Evolutionary conservation across 805 yeast genomes (phyloP), one percentile per base, ranked within the genome.

Genomic region (Clavispora phyllophila): DNA sequence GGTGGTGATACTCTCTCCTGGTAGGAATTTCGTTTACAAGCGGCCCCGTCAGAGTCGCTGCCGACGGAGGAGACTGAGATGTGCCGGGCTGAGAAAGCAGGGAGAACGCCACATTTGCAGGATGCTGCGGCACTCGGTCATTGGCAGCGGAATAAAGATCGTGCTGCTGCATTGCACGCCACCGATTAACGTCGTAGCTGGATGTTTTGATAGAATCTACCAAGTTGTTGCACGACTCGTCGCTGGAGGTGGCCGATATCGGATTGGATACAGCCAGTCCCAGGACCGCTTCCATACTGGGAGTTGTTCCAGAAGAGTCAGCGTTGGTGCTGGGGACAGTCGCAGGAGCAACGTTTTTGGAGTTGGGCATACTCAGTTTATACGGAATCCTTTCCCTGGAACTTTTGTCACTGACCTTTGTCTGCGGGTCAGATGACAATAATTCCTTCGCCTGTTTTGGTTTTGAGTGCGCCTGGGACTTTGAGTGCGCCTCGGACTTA

Each of bases 151-250:
- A 15, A 29, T 29, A 29, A 12, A 5, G 7, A 4, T 23, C 27
- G 18, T 29, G 34, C 8, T 43, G 48, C 34, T 47, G 55, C 17
- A 35, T 36, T 2, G 57, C 53, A n/a, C 46, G 46, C 53, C 53
- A 50, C 5, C 56, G 39, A 20, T 53, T 45, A 31, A 50, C 25
- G 15, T 51, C 56, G 33, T 49, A 47, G 28, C 45, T 47, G 13
- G 44, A 43, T 4, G 31, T 36, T 22, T 42, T 45, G 9, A 43
- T 43, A 6, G 35, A 17, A 4, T 29, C 35, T 20, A 18, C 13
- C 22, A 18, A 23, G 19, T 19, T 20, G 34, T 20, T 18, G 3
- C 28, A 25, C 10, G 20, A 17, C n/a, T 33, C 42, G n/a, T 23
- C 17, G n/a, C 31, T 26, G 19, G 35, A 18, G 15, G 9, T 27